Base-by-base conservation (phyloP, 371 early-diverging fungal genomes). In the Chytridium lagenaria region DNA sequence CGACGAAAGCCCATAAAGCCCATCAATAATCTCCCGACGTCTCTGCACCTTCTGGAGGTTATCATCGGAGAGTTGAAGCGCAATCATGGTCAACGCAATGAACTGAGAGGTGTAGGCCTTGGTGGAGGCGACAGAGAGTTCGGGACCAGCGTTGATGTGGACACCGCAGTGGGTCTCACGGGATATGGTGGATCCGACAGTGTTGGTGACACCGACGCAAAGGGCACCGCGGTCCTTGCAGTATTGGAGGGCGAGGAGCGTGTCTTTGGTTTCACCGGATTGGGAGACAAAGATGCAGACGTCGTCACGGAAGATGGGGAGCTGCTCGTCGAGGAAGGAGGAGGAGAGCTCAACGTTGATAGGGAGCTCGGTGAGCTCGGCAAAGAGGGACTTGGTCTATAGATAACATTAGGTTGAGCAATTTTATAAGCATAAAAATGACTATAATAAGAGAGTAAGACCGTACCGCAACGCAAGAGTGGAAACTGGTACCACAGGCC, bases 81-180 rank as follows among this genome's bases (percentile, higher is more conserved):
- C 99, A 86, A 99, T 97, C 93, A 99, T 92, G 68, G 96, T 90
- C 70, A 99, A 87, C 30, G 99, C 97, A 83, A 99, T 91, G 84
- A 92, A 98, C 88, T 99, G 99, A 59, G 97, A 96, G 67, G 99
- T 99, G 89, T 99, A 99, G 34, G 99, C 99, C 93, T 99, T 99
- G 81, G 99, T 99, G 72, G 93, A 93, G 40, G 99, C 99, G 72
- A 99, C 99, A 82, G 96, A 95, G 79, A 99, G 96, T 85, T 99
- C 99, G 59, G 98, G 98, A 69, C 99, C 99, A 70, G 99, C 99
- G 79, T 99, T 99, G 83, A 99, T 98, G 85, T 99, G 99, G 57
- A 99, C 98, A 89, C 99, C 99, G 81, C 99, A 99, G 86, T 98
- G 96, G 50, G 99, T 95, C 82, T 98, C 98, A 76, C 99, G 93